Base-by-base conservation (phyloP, 176 grass and related monocot genomes). In the Cenchrus purpureus region DNA sequence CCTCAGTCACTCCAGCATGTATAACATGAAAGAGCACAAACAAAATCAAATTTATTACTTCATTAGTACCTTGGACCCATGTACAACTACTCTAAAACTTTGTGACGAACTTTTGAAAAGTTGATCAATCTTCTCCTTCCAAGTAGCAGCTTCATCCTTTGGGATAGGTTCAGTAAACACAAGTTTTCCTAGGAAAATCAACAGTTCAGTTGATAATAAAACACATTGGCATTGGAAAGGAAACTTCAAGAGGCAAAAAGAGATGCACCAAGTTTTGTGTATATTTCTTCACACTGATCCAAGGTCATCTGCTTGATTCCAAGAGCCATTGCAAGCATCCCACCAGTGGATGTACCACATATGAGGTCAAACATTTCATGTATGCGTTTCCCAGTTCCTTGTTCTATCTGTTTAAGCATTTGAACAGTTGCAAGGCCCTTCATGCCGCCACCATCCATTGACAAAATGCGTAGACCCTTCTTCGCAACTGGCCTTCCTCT, bases 341-440 rank as follows among this genome's bases (percentile, higher is more conserved):
- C 96, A 87, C 96, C 96, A 34, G 96, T 98, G 29, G 96, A 98
- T 78, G 96, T 98, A 82, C 96, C 96, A 67, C 96, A 98, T 88
- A 98, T 98, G 68, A 98, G 86, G 68, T 98, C 96, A 93, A 98
- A 98, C 91, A 98, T 92, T 90, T 98, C 96, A 84, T 98, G 91
- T 87, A 98, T 95, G 53, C 79, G 83, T 83, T 88, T 95, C 66
- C 96, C 96, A 84, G 93, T 94, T 91, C 96, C 93, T 92, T 95
- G 82, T 81, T 98, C 96, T 78, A 98, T 95, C 82, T 98, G 93
- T 80, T 95, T 98, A 87, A 98, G 93, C 54, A 98, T 98, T 85
- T 98, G 93, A 48, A 98, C 96, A 82, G 96, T 98, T 56, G 93
- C 96, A 90, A 98, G 89, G 72, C 96, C 96, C 75, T 98, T 98